A percentile compares a stretch with the other conserved stretches of the same genome.
phyloP scores from a whole-genome alignment of 2,329 filamentous ascomycete genomes.

The Pyrenophora graminea region DNA sequence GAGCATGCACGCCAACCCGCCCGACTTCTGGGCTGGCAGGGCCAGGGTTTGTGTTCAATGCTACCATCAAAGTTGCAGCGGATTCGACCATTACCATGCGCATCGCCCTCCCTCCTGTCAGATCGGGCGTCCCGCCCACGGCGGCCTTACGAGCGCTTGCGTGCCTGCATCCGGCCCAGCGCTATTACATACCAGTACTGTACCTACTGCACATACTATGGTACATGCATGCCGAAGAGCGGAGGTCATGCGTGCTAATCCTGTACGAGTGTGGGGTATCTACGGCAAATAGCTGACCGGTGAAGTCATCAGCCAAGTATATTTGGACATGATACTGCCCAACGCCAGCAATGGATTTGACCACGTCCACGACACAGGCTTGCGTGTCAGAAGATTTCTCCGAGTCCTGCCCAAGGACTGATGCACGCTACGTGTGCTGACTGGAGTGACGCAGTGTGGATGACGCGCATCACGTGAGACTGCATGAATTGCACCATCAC shows the following conservation, averaged over 20 bases:
- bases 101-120: constrained; percentile 1
- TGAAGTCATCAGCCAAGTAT: constrained; percentile 11
- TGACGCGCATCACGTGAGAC: no score
- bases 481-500: background rate
- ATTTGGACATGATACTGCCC: background rate
- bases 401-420: no score
- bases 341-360: background rate
- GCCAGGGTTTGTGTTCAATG: no score
- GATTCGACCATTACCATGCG: background rate
- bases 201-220: no score
- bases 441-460: no score
- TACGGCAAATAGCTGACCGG: background rate
- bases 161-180: constrained; percentile 9
- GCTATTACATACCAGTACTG: background rate
- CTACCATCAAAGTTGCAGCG: background rate
- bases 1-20: constrained; percentile 1
- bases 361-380: background rate
- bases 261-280: constrained; percentile 15
- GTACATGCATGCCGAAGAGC: background rate
- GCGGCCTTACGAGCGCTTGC: background rate
- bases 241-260: constrained; percentile 7
- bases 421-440: no score
- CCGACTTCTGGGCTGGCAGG: background rate
- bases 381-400: no score
- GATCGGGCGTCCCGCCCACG: background rate